A percentile compares a stretch with the other conserved stretches of the same genome.
These are phyloP conservation scores for Sungouiozyma ichnusensis DNA, from an alignment of 805 yeast genomes.

Conservation along the genomic window DNA sequence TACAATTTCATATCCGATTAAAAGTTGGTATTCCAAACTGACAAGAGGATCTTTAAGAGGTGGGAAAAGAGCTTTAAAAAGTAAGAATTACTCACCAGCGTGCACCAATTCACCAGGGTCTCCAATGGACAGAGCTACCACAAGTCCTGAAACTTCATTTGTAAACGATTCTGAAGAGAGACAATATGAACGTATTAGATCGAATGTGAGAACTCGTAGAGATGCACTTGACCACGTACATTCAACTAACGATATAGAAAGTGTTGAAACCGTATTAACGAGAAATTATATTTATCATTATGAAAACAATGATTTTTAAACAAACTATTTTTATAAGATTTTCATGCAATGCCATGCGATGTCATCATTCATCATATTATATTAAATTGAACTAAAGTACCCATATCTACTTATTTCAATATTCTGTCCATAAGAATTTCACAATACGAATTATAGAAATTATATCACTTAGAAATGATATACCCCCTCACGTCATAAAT, in stretches of 20 bases:
- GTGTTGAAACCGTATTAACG: slow-evolving; percentile 24
- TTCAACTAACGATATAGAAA: slow-evolving; percentile 2
- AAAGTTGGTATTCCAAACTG: neutral
- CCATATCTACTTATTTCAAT: no score
- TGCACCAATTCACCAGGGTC: neutral
- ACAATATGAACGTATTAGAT: neutral
- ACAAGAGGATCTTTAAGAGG: neutral
- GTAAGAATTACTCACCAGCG: neutral
- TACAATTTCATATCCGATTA: neutral
- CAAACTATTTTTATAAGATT: no score
- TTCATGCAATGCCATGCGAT: no score
- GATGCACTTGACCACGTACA: neutral
- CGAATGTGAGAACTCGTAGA: neutral
- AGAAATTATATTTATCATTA: slow-evolving; percentile 19
- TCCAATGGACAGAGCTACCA: neutral
- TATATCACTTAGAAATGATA: no score
- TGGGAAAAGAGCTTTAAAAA: neutral
- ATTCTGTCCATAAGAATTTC: no score
- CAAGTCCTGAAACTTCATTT: neutral
- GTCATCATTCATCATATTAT: no score
- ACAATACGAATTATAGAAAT: no score
- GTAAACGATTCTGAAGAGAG: neutral
- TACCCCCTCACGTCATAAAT: no score
- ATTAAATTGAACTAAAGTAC: no score
- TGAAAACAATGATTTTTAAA: slow-evolving; percentile 5